A percentile compares a stretch with the other conserved stretches of the same genome.
phyloP scores from a whole-genome alignment of 73 alveolate genomes.

The Effrenium voratum region DNA sequence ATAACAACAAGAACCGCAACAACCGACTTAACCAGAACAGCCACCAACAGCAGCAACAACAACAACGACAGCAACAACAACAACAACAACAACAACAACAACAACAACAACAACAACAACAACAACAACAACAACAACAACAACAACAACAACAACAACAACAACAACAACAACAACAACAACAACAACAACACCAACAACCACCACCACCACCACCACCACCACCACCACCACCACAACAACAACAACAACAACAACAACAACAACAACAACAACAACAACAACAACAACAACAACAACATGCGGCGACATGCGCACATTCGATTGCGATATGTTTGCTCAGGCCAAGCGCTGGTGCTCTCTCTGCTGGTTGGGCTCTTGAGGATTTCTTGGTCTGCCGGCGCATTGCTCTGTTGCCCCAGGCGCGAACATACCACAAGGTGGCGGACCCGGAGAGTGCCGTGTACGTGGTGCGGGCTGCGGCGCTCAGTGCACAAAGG shows the following conservation, averaged over 20 bases:
- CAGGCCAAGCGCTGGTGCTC: no score
- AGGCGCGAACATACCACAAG: constrained; percentile 43
- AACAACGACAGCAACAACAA: background rate
- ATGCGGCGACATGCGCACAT: background rate
- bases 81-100: background rate
- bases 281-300: background rate
- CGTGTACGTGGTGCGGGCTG: constrained; percentile 37
- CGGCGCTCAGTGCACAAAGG: background rate
- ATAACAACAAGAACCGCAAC: no score
- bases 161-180: background rate
- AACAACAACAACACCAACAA: background rate
- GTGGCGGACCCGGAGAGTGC: constrained; percentile 80
- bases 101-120: background rate
- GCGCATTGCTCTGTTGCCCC: no score
- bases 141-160: background rate
- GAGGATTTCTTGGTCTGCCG: no score
- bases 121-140: background rate
- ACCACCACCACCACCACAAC: background rate
- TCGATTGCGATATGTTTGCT: no score
- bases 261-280: background rate
- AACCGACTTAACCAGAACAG: no score
- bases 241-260: background rate
- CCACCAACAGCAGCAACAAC: no score
- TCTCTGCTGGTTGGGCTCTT: no score
- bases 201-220: background rate